Evolutionary conservation across 1,139 yeast genomes (phyloP).

Genomic region (Blastobotrys raffinosifermentans): DNA sequence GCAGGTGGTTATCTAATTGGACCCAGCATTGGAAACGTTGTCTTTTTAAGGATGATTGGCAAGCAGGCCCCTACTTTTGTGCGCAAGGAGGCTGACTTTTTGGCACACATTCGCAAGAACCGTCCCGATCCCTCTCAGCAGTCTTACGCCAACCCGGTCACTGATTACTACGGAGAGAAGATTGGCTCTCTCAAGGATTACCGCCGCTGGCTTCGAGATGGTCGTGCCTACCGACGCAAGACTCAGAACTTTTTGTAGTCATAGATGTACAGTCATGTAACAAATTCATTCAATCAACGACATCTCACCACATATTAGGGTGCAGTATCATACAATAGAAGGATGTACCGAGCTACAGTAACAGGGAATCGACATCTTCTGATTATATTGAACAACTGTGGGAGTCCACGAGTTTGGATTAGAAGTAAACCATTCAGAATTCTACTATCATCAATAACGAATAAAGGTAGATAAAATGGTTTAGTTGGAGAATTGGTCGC

Average conservation of each 20-base stretch:
- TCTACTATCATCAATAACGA: no score
- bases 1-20: conserved; percentile 78
- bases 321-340: no score
- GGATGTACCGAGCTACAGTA: no score
- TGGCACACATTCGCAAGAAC: conserved; percentile 65
- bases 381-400: no score
- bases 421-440: no score
- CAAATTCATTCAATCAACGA: no score
- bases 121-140: conserved; percentile 94
- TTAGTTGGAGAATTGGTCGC: no score
- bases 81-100: conserved; percentile 63
- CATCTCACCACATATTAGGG: no score
- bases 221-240: conserved; percentile 84
- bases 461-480: no score
- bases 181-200: conserved; percentile 81
- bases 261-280: no score
- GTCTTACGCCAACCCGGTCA: conserved; percentile 89
- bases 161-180: conserved; percentile 96
- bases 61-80: conserved; percentile 36
- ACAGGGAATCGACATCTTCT: no score
- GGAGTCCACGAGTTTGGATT: no score
- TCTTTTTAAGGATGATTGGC: conserved; percentile 54
- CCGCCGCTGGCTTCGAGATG: conserved; percentile 94
- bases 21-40: conserved; percentile 67
- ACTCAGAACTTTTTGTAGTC: conserved; percentile 65